Evolutionary conservation across 208 protist species (phyloP), one percentile per base, ranked within the genome.

Genomic region (Trypanosoma mega): DNA sequence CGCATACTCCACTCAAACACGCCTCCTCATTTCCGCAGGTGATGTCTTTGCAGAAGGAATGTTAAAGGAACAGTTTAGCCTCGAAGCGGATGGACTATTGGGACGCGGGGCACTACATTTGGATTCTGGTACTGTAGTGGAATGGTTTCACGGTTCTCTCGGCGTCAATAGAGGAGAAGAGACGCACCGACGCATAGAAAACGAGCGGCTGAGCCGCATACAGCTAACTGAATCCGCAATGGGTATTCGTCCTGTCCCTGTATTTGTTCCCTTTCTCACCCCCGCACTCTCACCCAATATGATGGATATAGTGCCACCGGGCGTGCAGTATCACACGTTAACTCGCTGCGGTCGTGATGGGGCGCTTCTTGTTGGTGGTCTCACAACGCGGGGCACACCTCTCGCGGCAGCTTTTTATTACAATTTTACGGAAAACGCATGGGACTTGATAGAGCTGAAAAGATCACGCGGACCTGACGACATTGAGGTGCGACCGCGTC

Each of bases 141-240:
- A 83, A 11, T 90, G 82, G 73, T 84, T 76, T 53, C 82, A 90
- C 57, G 82, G 82, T 26, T 53, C 55, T 21, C 72, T 83, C 18
- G 37, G 24, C 31, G 64, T 85, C 39, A 45, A 47, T n/a, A 47
- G 23, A 8, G 60, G 24, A 12, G 53, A 56, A 43, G 78, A 81
- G 57, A 34, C 41, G 64, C 47, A 55, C 34, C 62, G 70, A 3
- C 74, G 72, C 24, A 61, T 53, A n/a, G 55, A 58, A 23, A 69
- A 47, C 3, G 59, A 74, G 53, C 30, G 48, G 47, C 33, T 27
- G 37, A 86, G 77, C 79, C 73, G 66, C 33, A n/a, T 56, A 21
- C 49, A 43, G n/a, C 53, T 85, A 41, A 58, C 39, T 20, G 80
- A 86, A 61, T 51, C 52, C 41, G 55, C 62, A 54, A 68, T 78